Evolutionary conservation across 1,284 basidiomycete genomes (phyloP).

Genomic region (Pseudozyma pruni): DNA sequence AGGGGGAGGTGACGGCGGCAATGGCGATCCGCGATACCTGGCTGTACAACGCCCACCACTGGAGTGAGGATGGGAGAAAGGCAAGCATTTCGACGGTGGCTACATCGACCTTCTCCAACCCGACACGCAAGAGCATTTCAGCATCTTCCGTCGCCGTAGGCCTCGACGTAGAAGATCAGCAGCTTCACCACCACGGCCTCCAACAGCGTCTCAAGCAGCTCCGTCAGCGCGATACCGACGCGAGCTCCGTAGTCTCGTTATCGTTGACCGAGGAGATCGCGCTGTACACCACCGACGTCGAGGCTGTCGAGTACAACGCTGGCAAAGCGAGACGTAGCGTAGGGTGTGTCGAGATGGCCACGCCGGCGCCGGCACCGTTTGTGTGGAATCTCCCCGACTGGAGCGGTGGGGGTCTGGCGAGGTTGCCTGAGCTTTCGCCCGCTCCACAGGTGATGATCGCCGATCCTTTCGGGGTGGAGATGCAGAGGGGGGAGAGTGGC

Average conservation of each 20-base stretch:
- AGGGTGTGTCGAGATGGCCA: background rate
- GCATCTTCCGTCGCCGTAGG: constrained; percentile 17
- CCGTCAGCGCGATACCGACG: background rate
- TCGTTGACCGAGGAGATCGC: constrained; percentile 43
- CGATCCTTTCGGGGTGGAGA: constrained; percentile 17
- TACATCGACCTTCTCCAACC: background rate
- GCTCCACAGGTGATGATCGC: constrained; percentile 31
- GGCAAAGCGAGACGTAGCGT: constrained; percentile 4
- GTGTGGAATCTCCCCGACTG: constrained; percentile 30
- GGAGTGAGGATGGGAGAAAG: constrained; percentile 16
- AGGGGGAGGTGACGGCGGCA: constrained; percentile 11
- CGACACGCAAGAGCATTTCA: constrained; percentile 6
- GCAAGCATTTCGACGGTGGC: constrained; percentile 18
- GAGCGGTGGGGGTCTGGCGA: background rate
- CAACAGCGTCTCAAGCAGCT: constrained; percentile 2
- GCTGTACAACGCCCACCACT: constrained; percentile 27
- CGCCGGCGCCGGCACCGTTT: constrained; percentile 5
- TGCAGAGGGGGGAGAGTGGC: constrained; percentile 34
- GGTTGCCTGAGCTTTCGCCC: constrained; percentile 12
- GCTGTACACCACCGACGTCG: constrained; percentile 29
- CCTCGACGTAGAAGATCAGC: constrained; percentile 14
- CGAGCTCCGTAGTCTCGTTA: constrained; percentile 27
- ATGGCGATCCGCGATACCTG: constrained; percentile 43
- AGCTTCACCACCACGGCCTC: background rate
- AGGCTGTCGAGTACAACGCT: constrained; percentile 10